phyloP scores from a whole-genome alignment of 2,329 filamentous ascomycete species.

The Bipolaris bicolor region DNA sequence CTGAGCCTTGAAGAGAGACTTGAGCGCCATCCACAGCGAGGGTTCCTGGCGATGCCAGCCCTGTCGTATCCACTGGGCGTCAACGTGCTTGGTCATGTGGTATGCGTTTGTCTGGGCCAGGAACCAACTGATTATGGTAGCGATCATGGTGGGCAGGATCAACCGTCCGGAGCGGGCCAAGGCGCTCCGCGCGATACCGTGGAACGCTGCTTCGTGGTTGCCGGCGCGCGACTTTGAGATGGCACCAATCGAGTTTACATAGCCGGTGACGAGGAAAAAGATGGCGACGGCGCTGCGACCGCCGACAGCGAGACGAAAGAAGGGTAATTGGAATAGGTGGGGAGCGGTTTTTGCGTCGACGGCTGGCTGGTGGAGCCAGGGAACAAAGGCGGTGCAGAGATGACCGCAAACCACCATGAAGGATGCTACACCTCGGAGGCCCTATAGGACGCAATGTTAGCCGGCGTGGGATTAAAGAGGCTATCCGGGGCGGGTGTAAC shows the following conservation, averaged over 20 bases:
- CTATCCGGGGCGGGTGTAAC: slow-evolving; percentile 18
- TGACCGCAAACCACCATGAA: slow-evolving; percentile 53
- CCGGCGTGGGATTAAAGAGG: slow-evolving; percentile 19
- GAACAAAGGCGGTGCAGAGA: slow-evolving; percentile 51
- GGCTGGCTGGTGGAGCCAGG: slow-evolving; percentile 50
- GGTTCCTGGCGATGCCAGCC: slow-evolving; percentile 48
- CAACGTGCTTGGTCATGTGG: slow-evolving; percentile 60
- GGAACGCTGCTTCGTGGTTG: slow-evolving; percentile 60
- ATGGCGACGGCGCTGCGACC: slow-evolving; percentile 50
- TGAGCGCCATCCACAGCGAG: slow-evolving; percentile 40
- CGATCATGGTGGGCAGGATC: slow-evolving; percentile 62
- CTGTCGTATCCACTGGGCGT: slow-evolving; percentile 64
- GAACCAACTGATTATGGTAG: slow-evolving; percentile 63
- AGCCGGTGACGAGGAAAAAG: slow-evolving; percentile 64
- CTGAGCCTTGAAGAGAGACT: slow-evolving; percentile 40
- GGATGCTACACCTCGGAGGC: slow-evolving; percentile 51
- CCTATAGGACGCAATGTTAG: slow-evolving; percentile 41
- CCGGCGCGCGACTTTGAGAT: slow-evolving; percentile 62
- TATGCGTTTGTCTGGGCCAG: slow-evolving; percentile 64
- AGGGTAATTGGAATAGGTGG: slow-evolving; percentile 63
- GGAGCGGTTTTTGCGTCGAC: slow-evolving; percentile 53
- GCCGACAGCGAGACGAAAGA: slow-evolving; percentile 64
- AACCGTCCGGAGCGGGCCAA: slow-evolving; percentile 65
- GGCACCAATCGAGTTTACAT: slow-evolving; percentile 68
- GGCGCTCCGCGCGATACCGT: slow-evolving; percentile 62